Percentiles rank a stretch among this genome's conserved stretches.
phyloP scores from a whole-genome alignment of 2,329 filamentous ascomycete genomes.

The Diplodia sapinea region DNA sequence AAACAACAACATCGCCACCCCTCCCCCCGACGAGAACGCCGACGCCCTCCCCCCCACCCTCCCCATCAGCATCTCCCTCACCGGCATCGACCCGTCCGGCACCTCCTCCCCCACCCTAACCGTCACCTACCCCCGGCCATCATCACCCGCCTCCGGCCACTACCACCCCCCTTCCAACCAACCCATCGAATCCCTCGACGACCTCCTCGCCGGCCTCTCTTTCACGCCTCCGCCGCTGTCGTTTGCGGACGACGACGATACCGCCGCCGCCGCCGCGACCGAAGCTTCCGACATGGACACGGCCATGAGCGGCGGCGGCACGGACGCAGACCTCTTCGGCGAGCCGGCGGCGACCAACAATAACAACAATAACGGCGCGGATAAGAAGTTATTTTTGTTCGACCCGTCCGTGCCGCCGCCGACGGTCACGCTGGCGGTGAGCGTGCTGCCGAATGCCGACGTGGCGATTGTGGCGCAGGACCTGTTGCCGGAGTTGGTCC shows the following conservation, averaged over 20 bases:
- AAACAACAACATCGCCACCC: constrained; percentile 37
- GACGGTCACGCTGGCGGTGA: constrained; percentile 61
- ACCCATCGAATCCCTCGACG: constrained; percentile 25
- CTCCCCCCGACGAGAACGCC: constrained; percentile 37
- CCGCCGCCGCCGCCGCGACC: too few species aligned
- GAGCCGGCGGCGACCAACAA: neutral
- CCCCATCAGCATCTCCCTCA: constrained; percentile 30
- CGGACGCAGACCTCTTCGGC: constrained; percentile 23
- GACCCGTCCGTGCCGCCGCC: constrained; percentile 54
- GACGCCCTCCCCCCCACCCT: neutral
- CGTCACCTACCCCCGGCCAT: constrained; percentile 28
- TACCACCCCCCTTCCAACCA: neutral
- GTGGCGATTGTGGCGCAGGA: constrained; percentile 67
- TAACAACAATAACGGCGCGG: too few species aligned
- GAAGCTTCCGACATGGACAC: constrained; percentile 22
- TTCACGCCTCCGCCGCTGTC: neutral
- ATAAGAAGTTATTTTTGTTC: neutral
- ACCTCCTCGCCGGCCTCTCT: constrained; percentile 30
- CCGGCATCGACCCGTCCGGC: constrained; percentile 24
- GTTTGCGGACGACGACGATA: too few species aligned
- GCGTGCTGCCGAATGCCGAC: constrained; percentile 62
- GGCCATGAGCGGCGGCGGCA: constrained; percentile 10
- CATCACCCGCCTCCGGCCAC: neutral
- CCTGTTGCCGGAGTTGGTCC: constrained; percentile 45
- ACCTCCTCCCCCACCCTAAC: constrained; percentile 32